phyloP scores from a whole-genome alignment of 1,139 yeast species.

The Nematodospora anomalae region DNA sequence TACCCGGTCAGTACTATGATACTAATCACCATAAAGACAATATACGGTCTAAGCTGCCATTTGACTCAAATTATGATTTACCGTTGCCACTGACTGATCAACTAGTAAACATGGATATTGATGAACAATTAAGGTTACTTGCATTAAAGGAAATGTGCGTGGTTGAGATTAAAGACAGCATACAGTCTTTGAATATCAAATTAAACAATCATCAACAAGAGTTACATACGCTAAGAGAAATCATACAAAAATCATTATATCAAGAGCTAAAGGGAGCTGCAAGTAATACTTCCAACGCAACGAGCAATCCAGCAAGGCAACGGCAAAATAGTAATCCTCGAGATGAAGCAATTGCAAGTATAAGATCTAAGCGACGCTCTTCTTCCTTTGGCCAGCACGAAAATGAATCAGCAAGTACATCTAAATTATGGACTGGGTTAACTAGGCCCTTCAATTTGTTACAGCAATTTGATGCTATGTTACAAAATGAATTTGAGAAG shows the following conservation, averaged over 20 bases:
- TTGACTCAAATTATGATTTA: conserved; percentile 26
- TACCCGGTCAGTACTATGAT: not conserved
- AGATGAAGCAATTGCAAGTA: conserved; percentile 37
- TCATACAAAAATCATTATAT: conserved; percentile 42
- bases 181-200: conserved; percentile 34
- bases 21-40: not conserved
- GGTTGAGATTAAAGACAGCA: conserved; percentile 55
- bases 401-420: conserved; percentile 15
- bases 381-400: conserved; percentile 1
- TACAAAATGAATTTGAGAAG: conserved; percentile 66
- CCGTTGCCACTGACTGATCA: conserved; percentile 36
- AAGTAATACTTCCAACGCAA: conserved; percentile 1
- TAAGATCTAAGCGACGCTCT: conserved; percentile 23
- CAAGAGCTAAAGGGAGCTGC: conserved; percentile 25
- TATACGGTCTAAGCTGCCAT: not conserved
- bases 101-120: conserved; percentile 38
- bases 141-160: conserved; percentile 65
- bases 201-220: conserved; percentile 43
- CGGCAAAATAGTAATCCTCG: conserved; percentile 32
- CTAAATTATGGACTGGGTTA: conserved; percentile 32
- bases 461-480: conserved; percentile 66
- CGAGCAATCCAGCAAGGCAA: conserved; percentile 17
- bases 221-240: conserved; percentile 45
- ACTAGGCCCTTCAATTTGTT: conserved; percentile 61
- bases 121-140: conserved; percentile 54